Evolutionary conservation across 768 basidiomycete species (phyloP).

Genomic region (Tephrocybe rancida): DNA sequence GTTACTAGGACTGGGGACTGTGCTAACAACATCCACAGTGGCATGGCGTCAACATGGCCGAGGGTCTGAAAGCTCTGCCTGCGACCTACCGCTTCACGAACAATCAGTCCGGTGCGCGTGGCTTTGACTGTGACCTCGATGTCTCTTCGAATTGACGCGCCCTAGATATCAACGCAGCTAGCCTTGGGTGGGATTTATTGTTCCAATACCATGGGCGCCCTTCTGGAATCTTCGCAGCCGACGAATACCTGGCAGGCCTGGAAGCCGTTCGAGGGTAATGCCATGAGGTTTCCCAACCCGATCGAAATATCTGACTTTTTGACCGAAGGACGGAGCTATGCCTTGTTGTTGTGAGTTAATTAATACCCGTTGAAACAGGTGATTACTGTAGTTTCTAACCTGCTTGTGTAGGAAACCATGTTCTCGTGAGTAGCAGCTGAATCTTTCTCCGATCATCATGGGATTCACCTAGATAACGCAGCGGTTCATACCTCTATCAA

Average conservation of each 20-base stretch:
- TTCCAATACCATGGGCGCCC: constrained; percentile 63
- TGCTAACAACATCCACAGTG: constrained; percentile 33
- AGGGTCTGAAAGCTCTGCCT: constrained; percentile 57
- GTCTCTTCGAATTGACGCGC: neutral
- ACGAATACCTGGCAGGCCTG: constrained; percentile 58
- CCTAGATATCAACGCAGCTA: constrained; percentile 50
- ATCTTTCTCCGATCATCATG: neutral
- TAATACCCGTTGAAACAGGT: neutral
- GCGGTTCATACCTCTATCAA: constrained; percentile 58
- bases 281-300: neutral
- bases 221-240: constrained; percentile 56
- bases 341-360: constrained; percentile 46
- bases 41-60: constrained; percentile 63
- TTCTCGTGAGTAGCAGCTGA: constrained; percentile 44
- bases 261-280: constrained; percentile 54
- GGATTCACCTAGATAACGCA: constrained; percentile 17
- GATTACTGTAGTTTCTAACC: too few relatives aligned
- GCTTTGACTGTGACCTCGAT: neutral
- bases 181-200: constrained; percentile 54
- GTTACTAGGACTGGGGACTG: neutral
- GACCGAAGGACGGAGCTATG: constrained; percentile 54
- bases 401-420: constrained; percentile 51
- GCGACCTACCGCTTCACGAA: constrained; percentile 57
- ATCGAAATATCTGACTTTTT: neutral
- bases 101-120: constrained; percentile 49